Conservation (phyloP, 805 yeast species). For the Zygosaccharomyces lentus region DNA sequence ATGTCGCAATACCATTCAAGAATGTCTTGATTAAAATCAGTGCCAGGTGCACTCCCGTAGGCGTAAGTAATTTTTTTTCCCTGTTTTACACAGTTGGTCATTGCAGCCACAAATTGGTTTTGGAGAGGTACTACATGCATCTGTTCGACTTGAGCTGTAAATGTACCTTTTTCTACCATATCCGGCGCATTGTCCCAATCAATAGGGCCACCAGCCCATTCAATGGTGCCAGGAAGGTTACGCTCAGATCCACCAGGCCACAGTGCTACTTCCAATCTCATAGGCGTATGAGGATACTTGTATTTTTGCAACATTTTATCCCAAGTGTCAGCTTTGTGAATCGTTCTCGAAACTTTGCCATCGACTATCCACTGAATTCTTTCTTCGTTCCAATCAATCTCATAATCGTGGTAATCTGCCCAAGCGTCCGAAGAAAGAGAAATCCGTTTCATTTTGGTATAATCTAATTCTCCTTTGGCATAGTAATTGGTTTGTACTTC, state of each 20-base stretch:
- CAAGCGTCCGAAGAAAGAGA: conserved; percentile 45
- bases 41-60: conserved; percentile 8
- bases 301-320: conserved; percentile 52
- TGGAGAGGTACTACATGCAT: conserved; percentile 62
- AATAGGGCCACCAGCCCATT: conserved; percentile 86
- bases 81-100: conserved; percentile 12
- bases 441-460: conserved; percentile 45
- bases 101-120: conserved; percentile 16
- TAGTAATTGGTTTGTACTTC: conserved; percentile 76
- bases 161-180: conserved; percentile 68
- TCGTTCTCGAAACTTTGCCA: conserved; percentile 58
- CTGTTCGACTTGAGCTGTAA: conserved; percentile 56
- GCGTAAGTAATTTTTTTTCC: conserved; percentile 10
- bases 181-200: conserved; percentile 75
- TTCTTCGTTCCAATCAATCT: conserved; percentile 78
- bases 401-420: conserved; percentile 67
- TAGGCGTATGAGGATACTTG: conserved; percentile 70
- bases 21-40: conserved; percentile 13
- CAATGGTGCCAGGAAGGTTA: conserved; percentile 59
- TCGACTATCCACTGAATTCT: conserved; percentile 67
- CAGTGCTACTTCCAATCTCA: conserved; percentile 66
- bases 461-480: conserved; percentile 67
- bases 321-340: conserved; percentile 57
- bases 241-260: conserved; percentile 70
- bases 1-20: conserved; percentile 20